These are phyloP conservation scores for Xylariaceae sp. DNA, from an alignment of 2,329 filamentous ascomycete genomes.

Conservation along the genomic window DNA sequence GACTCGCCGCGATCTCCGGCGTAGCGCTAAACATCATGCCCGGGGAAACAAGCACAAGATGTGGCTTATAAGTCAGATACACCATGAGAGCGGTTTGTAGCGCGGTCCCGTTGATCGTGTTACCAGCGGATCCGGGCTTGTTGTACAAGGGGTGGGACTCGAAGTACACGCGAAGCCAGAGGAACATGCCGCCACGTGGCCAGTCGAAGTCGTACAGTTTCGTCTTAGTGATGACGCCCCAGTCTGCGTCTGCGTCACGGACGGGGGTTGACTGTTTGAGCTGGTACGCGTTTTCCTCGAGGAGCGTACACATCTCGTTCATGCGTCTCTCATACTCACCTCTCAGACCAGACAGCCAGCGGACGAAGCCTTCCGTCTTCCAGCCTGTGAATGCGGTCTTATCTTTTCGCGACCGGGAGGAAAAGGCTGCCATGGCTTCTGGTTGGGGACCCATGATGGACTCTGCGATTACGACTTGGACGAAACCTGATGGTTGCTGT, in stretches of 20 bases:
- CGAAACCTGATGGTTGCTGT: constrained; percentile 84
- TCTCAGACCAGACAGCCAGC: constrained; percentile 82
- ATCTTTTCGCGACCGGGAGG: constrained; percentile 44
- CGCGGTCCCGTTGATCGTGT: constrained; percentile 48
- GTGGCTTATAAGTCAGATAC: constrained; percentile 64
- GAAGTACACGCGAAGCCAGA: constrained; percentile 75
- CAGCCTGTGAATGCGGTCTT: constrained; percentile 56
- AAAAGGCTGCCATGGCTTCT: constrained; percentile 39
- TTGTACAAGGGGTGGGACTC: constrained; percentile 66
- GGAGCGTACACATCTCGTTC: constrained; percentile 68
- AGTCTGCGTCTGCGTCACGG: constrained; percentile 52
- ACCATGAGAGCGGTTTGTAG: constrained; percentile 67
- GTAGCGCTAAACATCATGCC: constrained; percentile 72
- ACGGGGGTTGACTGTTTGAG: constrained; percentile 58
- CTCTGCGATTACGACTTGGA: constrained; percentile 76
- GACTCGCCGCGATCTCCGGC: constrained; percentile 49
- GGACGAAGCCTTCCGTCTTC: constrained; percentile 81
- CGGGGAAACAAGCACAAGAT: constrained; percentile 65
- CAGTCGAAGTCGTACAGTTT: constrained; percentile 72
- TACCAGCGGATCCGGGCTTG: constrained; percentile 29
- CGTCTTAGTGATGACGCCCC: constrained; percentile 72
- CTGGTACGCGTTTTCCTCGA: constrained; percentile 65
- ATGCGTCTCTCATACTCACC: constrained; percentile 83
- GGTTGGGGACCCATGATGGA: constrained; percentile 69
- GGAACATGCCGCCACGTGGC: constrained; percentile 87